Percentiles rank a stretch among this genome's conserved stretches.
Evolutionary conservation across 2,329 filamentous ascomycete species (phyloP).

Genomic region (Colletotrichum sp.): DNA sequence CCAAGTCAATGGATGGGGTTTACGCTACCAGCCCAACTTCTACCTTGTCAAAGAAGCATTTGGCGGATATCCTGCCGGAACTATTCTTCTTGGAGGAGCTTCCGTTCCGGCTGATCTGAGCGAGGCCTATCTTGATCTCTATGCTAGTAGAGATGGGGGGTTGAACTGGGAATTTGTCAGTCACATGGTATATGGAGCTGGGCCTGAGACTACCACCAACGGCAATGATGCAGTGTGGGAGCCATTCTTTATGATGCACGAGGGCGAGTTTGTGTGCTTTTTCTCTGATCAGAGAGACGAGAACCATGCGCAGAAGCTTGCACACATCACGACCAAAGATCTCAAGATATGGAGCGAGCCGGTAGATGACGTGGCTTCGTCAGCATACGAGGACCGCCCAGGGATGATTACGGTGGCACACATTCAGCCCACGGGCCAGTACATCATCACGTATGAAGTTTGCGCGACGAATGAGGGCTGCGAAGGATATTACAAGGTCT

Average conservation of each 20-base stretch:
- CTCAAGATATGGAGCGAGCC: conserved; percentile 61
- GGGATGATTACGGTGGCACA: neutral
- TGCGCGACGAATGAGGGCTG: neutral
- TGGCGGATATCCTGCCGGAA: conserved; percentile 63
- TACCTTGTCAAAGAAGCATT: conserved; percentile 64
- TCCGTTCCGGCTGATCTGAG: conserved; percentile 63
- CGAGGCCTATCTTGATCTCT: conserved; percentile 70
- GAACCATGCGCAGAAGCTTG: conserved; percentile 70
- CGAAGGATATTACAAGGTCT: neutral
- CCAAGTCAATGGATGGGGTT: conserved; percentile 64
- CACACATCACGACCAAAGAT: conserved; percentile 65
- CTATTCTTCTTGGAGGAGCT: conserved; percentile 65
- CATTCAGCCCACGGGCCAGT: neutral
- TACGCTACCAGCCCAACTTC: conserved; percentile 72
- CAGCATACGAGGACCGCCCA: conserved; percentile 25
- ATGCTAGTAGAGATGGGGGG: conserved; percentile 65
- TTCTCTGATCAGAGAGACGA: conserved; percentile 74
- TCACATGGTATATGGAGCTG: conserved; percentile 62
- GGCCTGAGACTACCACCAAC: conserved; percentile 63
- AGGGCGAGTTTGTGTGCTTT: conserved; percentile 65
- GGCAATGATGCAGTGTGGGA: conserved; percentile 74
- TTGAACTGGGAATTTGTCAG: conserved; percentile 70
- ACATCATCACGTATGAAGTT: neutral
- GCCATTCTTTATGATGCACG: conserved; percentile 61
- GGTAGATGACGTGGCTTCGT: conserved; percentile 38